Conservation (phyloP, 2,329 filamentous ascomycete genomes). For the Ophiocordyceps australis region DNA sequence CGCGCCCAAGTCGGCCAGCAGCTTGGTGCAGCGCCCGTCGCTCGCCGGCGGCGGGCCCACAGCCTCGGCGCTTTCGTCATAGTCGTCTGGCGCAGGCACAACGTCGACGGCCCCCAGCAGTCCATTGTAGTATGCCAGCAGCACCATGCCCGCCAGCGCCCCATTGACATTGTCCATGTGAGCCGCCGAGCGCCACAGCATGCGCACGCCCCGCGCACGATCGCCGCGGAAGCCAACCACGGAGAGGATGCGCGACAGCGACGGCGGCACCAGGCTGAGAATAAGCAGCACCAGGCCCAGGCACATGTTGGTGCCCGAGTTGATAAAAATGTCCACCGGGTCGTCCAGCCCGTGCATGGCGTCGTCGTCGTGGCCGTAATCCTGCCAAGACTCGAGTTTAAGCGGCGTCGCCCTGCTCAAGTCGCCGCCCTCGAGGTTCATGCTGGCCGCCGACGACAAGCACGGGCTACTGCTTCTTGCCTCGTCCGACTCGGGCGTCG, state of each 20-base stretch:
- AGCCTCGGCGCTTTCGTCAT: conserved; percentile 33
- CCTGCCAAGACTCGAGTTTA: conserved; percentile 16
- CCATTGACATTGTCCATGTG: conserved; percentile 85
- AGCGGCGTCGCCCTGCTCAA: conserved; percentile 5
- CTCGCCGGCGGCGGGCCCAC: conserved; percentile 55
- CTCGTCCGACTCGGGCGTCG: conserved; percentile 4
- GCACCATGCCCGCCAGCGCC: conserved; percentile 66
- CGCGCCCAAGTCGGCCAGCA: conserved; percentile 56
- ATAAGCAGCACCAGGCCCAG: conserved; percentile 74
- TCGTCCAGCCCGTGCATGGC: conserved; percentile 46
- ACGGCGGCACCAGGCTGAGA: conserved; percentile 82
- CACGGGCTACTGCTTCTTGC: neutral
- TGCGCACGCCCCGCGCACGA: conserved; percentile 58
- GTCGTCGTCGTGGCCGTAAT: conserved; percentile 26
- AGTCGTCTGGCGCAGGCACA: conserved; percentile 40
- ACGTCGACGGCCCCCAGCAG: conserved; percentile 81
- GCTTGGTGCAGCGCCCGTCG: conserved; percentile 43
- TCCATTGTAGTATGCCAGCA: conserved; percentile 78
- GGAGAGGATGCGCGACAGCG: conserved; percentile 71
- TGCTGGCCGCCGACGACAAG: too few species aligned
- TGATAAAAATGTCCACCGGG: conserved; percentile 71
- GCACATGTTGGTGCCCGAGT: conserved; percentile 76
- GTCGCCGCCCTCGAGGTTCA: too few species aligned
- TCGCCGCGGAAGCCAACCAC: conserved; percentile 88
- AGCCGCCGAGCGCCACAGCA: conserved; percentile 81